Evolutionary conservation across 2,329 filamentous ascomycete species (phyloP), one percentile per base, ranked within the genome.

Genomic region (Phoma herbarum): DNA sequence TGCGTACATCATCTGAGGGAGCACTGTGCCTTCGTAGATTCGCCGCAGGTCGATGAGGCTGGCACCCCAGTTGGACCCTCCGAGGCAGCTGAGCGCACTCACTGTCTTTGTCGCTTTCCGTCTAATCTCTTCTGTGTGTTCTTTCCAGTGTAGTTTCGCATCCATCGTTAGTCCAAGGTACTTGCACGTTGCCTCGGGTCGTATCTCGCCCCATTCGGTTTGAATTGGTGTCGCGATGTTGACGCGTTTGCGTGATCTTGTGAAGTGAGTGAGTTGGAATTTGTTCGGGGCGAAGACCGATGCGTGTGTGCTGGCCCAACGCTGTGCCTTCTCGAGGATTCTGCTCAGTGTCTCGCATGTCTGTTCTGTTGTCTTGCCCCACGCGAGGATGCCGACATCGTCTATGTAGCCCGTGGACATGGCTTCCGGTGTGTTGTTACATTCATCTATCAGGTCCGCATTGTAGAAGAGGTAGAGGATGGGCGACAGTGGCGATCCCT

Each of bases 381-480:
- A 48, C 26, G 31, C 31, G 2, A 48, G 22, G 18, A 48, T 48
- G 14, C 12, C 22, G 18, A 37, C 22, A 39, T 48, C 16, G 22
- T 48, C 46, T 48, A 48, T 48, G 9, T 48, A 48, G 31, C 46
- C 46, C 18, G 16, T 48, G 2, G 46, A 48, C 22, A 48, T 39
- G 10, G 31, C 22, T 2, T 48, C 31, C 26, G 6, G 7, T 33
- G 12, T 12, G 2, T 48, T 2, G 10, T 48, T 48, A 12, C 22
- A 48, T 48, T 44, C 47, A 26, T 73, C 66, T 52, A 76, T 56
- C 1, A 76, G 66, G 50, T 73, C 64, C 28, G 59, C 59, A 35
- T 73, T 75, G 54, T 74, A 76, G 67, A 73, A 73, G 37, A 76
- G 60, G 61, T 68, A 75, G 25, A 76, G 65, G 26, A 76, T 73